A percentile compares a stretch with the other conserved stretches of the same genome.
Evolutionary conservation across 768 basidiomycete genomes (phyloP).

Genomic region (Lentinula lateritia): DNA sequence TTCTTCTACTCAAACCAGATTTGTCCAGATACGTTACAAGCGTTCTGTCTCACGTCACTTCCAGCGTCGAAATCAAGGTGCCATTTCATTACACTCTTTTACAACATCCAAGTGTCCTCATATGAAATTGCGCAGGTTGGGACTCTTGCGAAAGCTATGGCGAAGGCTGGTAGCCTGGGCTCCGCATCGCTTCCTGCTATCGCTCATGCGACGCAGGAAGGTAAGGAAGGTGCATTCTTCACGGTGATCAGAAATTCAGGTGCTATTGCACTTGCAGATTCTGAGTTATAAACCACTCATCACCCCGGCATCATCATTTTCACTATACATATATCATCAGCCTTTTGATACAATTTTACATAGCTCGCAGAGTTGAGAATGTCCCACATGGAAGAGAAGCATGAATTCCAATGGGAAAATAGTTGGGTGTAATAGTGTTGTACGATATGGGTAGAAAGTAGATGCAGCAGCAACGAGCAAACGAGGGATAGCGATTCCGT

Average conservation of each 20-base stretch:
- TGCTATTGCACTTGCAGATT: constrained; percentile 33
- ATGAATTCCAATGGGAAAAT: not conserved
- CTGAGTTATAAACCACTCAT: not conserved
- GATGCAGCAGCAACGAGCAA: not conserved
- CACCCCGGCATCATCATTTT: too few species aligned
- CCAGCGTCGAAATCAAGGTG: constrained; percentile 41
- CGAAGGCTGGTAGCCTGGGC: constrained; percentile 50
- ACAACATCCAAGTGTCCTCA: not conserved
- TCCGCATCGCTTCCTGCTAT: constrained; percentile 39
- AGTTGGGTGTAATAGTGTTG: not conserved
- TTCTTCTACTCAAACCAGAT: not conserved
- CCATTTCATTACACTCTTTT: not conserved
- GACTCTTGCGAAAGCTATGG: constrained; percentile 49
- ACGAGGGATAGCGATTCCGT: not conserved
- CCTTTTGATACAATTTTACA: too few species aligned
- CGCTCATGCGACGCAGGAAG: constrained; percentile 36
- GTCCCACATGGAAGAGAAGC: too few species aligned
- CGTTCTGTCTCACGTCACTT: constrained; percentile 29
- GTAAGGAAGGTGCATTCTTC: constrained; percentile 32
- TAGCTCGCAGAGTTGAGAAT: too few species aligned
- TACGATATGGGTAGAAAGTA: not conserved
- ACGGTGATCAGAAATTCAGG: constrained; percentile 55
- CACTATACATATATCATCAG: too few species aligned
- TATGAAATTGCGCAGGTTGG: constrained; percentile 33
- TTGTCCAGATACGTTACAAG: constrained; percentile 29